These are phyloP conservation scores for Jamesozyma gamospora DNA, from an alignment of 805 yeast species.

Conservation along the genomic window DNA sequence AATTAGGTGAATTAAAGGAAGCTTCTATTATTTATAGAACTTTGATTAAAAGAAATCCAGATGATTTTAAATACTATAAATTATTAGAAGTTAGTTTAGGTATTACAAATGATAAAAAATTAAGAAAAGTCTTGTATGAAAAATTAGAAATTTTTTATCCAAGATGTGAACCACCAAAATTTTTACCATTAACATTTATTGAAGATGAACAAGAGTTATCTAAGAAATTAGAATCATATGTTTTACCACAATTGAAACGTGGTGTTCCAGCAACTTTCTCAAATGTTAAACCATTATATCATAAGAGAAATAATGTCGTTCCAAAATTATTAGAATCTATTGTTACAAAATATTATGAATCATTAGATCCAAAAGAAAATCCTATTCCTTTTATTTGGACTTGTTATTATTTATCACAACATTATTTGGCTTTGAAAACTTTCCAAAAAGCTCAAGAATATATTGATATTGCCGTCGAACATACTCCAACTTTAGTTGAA, in stretches of 20 bases:
- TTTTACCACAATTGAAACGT: constrained; percentile 51
- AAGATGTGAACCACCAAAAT: constrained; percentile 67
- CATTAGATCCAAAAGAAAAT: constrained; percentile 21
- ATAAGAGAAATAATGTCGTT: constrained; percentile 32
- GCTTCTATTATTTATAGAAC: constrained; percentile 61
- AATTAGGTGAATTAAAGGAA: constrained; percentile 46
- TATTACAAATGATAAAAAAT: constrained; percentile 34
- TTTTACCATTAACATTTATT: constrained; percentile 67
- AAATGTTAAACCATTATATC: constrained; percentile 72
- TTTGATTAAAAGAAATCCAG: constrained; percentile 79
- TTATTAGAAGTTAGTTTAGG: constrained; percentile 58
- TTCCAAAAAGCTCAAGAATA: constrained; percentile 43
- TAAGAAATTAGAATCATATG: constrained; percentile 41
- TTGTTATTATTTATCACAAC: constrained; percentile 66
- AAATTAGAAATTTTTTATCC: constrained; percentile 67
- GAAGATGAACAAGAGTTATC: constrained; percentile 39
- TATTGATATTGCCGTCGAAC: constrained; percentile 54
- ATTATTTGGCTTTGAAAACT: constrained; percentile 48
- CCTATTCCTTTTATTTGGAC: constrained; percentile 52
- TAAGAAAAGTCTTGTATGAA: constrained; percentile 51
- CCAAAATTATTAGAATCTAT: constrained; percentile 39
- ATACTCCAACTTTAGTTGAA: constrained; percentile 81
- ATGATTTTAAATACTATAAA: constrained; percentile 54
- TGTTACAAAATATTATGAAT: constrained; percentile 39
- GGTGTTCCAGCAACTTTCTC: constrained; percentile 90